Evolutionary conservation across 345 rosid genomes (phyloP).

Genomic region (Arabidopsis arenosa): DNA sequence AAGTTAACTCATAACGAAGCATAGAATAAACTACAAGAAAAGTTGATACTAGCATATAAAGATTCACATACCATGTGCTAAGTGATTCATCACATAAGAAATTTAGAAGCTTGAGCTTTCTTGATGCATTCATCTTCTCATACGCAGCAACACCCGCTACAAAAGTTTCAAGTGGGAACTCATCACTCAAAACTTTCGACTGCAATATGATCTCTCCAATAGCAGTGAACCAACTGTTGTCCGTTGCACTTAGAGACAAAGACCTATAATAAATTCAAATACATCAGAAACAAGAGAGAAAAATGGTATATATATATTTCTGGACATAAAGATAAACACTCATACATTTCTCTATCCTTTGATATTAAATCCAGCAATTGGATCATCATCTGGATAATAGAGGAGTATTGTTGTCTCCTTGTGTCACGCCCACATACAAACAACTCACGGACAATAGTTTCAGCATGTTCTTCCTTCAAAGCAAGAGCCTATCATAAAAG

Average conservation of each 20-base stretch:
- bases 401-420: slow-evolving; percentile 57
- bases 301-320: no score
- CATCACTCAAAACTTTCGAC: slow-evolving; percentile 44
- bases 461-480: slow-evolving; percentile 72
- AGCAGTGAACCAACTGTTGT: slow-evolving; percentile 59
- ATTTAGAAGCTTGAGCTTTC: slow-evolving; percentile 54
- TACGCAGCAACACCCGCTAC: slow-evolving; percentile 44
- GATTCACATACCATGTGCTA: slow-evolving; percentile 40
- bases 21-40: slow-evolving; percentile 13
- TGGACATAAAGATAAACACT: neutral
- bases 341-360: slow-evolving; percentile 61
- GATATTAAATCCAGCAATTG: slow-evolving; percentile 59
- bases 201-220: slow-evolving; percentile 51
- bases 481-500: slow-evolving; percentile 62
- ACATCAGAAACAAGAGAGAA: neutral
- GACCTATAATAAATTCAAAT: slow-evolving; percentile 44
- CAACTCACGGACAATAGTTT: slow-evolving; percentile 64
- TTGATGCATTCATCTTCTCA: slow-evolving; percentile 41
- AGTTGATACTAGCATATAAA: neutral
- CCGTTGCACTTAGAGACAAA: slow-evolving; percentile 53
- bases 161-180: slow-evolving; percentile 38
- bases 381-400: slow-evolving; percentile 58
- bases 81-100: slow-evolving; percentile 64
- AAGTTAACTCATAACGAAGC: neutral
- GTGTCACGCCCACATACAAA: slow-evolving; percentile 47